Evolutionary conservation across 2,329 filamentous ascomycete species (phyloP).

Genomic region (Thelonectria olida): DNA sequence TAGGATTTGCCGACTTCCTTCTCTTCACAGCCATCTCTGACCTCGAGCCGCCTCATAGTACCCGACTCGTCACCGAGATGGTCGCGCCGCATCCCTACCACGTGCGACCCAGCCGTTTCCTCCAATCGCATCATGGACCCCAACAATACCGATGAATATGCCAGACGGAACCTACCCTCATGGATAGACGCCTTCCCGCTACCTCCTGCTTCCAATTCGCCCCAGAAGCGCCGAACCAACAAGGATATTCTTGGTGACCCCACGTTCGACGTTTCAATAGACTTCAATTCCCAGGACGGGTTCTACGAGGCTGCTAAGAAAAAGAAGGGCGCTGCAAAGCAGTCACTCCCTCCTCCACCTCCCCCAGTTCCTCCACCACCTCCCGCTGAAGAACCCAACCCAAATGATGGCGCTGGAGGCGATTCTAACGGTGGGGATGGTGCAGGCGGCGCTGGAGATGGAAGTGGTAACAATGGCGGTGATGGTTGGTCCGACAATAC

Average conservation of each 20-base stretch:
- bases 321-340: slow-evolving; percentile 63
- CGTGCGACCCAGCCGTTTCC: slow-evolving; percentile 33
- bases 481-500: slow-evolving; percentile 45
- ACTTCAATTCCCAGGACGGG: slow-evolving; percentile 65
- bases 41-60: slow-evolving; percentile 32
- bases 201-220: slow-evolving; percentile 32
- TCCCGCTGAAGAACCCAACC: slow-evolving; percentile 36
- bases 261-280: slow-evolving; percentile 57
- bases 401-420: slow-evolving; percentile 45
- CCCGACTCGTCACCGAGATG: slow-evolving; percentile 46
- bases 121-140: slow-evolving; percentile 41
- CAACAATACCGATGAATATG: slow-evolving; percentile 44
- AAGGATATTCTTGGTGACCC: slow-evolving; percentile 57
- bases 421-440: slow-evolving; percentile 49
- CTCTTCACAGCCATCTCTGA: slow-evolving; percentile 26
- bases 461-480: slow-evolving; percentile 46
- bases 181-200: slow-evolving; percentile 33
- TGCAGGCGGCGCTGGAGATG: slow-evolving; percentile 42
- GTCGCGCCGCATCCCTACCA: slow-evolving; percentile 42
- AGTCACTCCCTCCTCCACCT: slow-evolving; percentile 40
- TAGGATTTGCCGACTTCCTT: slow-evolving; percentile 28
- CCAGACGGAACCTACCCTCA: slow-evolving; percentile 36
- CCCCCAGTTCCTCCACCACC: slow-evolving; percentile 39
- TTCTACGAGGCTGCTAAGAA: slow-evolving; percentile 65
- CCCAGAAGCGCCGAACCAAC: slow-evolving; percentile 34